Evolutionary conservation across 169 alveolate genomes (phyloP), one percentile per base, ranked within the genome.

Genomic region (Babesia divergens): DNA sequence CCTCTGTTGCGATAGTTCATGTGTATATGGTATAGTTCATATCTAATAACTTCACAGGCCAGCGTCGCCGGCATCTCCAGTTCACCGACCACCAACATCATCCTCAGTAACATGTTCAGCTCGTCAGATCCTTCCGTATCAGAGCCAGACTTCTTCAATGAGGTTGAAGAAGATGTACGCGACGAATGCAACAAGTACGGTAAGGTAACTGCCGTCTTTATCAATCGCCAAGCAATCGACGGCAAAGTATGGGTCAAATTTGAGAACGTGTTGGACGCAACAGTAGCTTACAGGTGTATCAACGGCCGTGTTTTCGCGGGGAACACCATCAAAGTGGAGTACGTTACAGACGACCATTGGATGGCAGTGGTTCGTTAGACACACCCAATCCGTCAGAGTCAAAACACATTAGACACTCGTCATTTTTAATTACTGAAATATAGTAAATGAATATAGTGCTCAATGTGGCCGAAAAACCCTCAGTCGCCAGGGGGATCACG

Each of bases 391-490:
- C 35, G 28, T 32, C 28, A 22, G 47, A 16, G 68, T 29, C 11
- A 28, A 20, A 44, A 24, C 22, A 18, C 24, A 26, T 47, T 20
- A 14, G 24, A 6, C n/a, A 29, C 28, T 20, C 38, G 13, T 2
- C 13, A 11, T 54, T 34, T 49, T 16, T 43, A 3, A n/a, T 42
- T 24, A 46, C 52, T 68, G 69, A 28, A 5, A 3, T 37, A 68
- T 20, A 37, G 43, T 53, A 34, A 18, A 71, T 87, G 91, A 71
- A 46, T 62, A 77, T 75, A 16, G 83, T 80, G 42, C 52, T 80
- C 9, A 69, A 70, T 37, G 98, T 98, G 42, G 99, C 99, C 7
- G 99, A 98, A 82, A 98, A 98, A 91, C 99, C 99, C 20, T 96
- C 99, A 22, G 98, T 98, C 42, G 99, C 99, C 20, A 91, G 95